A percentile compares a stretch with the other conserved stretches of the same genome.
Conservation (phyloP, 2,329 filamentous ascomycete species). For the Penicillium sp. region DNA sequence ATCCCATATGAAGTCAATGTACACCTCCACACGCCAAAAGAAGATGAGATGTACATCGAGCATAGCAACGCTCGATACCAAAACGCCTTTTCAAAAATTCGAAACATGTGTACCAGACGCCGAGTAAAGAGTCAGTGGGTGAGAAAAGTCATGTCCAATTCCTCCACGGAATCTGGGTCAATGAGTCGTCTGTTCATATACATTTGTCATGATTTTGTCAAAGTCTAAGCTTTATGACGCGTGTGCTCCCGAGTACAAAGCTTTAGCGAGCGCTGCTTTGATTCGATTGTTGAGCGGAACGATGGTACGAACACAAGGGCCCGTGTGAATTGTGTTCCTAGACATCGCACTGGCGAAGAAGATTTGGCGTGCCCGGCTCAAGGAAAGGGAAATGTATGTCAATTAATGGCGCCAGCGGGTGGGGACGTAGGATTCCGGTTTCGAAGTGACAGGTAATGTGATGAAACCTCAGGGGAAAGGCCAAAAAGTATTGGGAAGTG, state of each 20-base stretch:
- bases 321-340: constrained; percentile 8
- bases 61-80: background rate
- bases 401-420: background rate
- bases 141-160: background rate
- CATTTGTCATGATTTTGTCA: background rate
- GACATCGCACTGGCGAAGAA: background rate
- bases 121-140: background rate
- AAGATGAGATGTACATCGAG: constrained; percentile 10
- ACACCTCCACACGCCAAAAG: constrained; percentile 25
- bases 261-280: constrained; percentile 9
- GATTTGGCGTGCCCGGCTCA: background rate
- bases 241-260: background rate
- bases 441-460: background rate
- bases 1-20: constrained; percentile 25
- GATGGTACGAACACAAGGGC: constrained; percentile 11
- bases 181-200: background rate
- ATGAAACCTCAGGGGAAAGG: background rate
- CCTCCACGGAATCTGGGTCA: background rate
- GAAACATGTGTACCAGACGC: background rate
- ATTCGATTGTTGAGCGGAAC: constrained; percentile 4
- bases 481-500: background rate
- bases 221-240: background rate
- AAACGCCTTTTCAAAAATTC: background rate
- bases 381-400: background rate
- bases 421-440: background rate